phyloP scores from a whole-genome alignment of 1,139 yeast genomes.

The Scheffersomyces stambukii region DNA sequence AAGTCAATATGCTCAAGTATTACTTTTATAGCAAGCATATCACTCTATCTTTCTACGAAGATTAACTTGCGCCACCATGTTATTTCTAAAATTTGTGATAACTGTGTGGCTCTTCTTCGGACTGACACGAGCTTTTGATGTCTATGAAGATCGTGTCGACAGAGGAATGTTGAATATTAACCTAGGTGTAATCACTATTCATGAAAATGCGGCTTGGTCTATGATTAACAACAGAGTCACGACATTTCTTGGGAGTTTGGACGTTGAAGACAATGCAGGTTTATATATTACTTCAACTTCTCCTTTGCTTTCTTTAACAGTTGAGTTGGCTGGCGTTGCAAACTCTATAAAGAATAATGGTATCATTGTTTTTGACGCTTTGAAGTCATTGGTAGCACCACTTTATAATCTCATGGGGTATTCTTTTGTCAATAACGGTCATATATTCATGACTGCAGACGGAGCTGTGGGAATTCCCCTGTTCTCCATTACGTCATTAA shows the following conservation, averaged over 20 bases:
- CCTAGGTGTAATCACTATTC: conserved; percentile 20
- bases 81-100: neutral
- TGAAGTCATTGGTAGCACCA: conserved; percentile 14
- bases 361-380: conserved; percentile 9
- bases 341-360: conserved; percentile 10
- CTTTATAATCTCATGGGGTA: conserved; percentile 14
- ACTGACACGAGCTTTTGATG: neutral
- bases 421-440: conserved; percentile 21
- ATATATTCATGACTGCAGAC: conserved; percentile 20
- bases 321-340: conserved; percentile 9
- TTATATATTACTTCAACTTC: conserved; percentile 14
- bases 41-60: neutral
- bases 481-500: conserved; percentile 12
- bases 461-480: conserved; percentile 16
- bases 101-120: neutral
- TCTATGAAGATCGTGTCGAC: conserved; percentile 1
- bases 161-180: conserved; percentile 16
- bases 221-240: conserved; percentile 23
- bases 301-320: conserved; percentile 6
- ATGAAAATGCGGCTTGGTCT: conserved; percentile 26
- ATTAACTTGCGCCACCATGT: neutral
- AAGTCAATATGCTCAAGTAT: neutral
- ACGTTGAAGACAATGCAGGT: conserved; percentile 16
- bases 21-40: neutral
- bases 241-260: conserved; percentile 17